Evolutionary conservation across 805 yeast genomes (phyloP).

Genomic region (Helenozyma baotianmanensis): DNA sequence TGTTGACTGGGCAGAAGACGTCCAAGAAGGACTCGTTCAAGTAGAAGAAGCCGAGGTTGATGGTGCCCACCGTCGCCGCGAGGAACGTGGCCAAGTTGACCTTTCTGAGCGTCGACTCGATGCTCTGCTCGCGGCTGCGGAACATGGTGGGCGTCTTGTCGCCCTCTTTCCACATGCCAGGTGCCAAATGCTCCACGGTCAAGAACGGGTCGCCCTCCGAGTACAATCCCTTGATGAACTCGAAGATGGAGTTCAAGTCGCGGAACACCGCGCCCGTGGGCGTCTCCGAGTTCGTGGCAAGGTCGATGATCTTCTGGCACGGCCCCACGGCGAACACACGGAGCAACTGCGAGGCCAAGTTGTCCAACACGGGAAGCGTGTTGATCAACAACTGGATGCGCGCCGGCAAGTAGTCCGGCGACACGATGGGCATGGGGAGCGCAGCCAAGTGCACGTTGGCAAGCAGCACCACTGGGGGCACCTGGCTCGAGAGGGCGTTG

Average conservation of each 20-base stretch:
- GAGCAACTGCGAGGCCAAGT: slow-evolving; percentile 74
- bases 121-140: slow-evolving; percentile 56
- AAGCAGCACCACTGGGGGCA: slow-evolving; percentile 31
- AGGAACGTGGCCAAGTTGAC: slow-evolving; percentile 85
- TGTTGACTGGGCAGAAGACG: slow-evolving; percentile 77
- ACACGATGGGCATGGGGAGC: slow-evolving; percentile 53
- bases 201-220: slow-evolving; percentile 69
- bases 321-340: slow-evolving; percentile 70
- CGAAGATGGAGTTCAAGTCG: slow-evolving; percentile 70
- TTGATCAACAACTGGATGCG: slow-evolving; percentile 62
- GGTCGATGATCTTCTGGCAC: slow-evolving; percentile 66
- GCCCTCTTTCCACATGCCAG: slow-evolving; percentile 68
- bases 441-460: slow-evolving; percentile 54
- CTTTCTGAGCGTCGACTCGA: slow-evolving; percentile 67
- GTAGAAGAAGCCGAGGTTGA: slow-evolving; percentile 83
- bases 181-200: slow-evolving; percentile 63
- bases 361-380: slow-evolving; percentile 73
- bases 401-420: slow-evolving; percentile 53
- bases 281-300: slow-evolving; percentile 61
- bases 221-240: slow-evolving; percentile 68
- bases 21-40: slow-evolving; percentile 81
- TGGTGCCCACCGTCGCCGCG: slow-evolving; percentile 78
- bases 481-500: slow-evolving; percentile 35
- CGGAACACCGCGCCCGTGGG: slow-evolving; percentile 65
- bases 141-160: slow-evolving; percentile 53